phyloP scores from a whole-genome alignment of 2,329 filamentous ascomycete genomes.

The Akanthomyces muscarius region DNA sequence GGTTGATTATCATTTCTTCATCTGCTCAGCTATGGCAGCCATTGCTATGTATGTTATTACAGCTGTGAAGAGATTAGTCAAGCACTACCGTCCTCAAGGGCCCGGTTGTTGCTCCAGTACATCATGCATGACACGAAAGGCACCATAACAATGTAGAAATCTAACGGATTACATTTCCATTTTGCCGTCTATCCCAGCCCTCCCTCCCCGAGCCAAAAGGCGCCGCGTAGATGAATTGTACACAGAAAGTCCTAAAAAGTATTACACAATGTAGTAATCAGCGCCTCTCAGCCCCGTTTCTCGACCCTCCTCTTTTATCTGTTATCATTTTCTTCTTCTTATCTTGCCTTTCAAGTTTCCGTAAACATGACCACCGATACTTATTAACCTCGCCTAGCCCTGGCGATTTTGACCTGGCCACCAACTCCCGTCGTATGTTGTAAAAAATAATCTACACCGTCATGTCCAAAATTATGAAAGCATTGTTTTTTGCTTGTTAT shows the following conservation, averaged over 20 bases:
- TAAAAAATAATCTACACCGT: slow-evolving; percentile 6
- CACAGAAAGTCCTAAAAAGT: slow-evolving; percentile 16
- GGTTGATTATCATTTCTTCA: no score
- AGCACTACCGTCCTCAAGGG: no score
- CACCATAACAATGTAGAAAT: background rate
- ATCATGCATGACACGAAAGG: no score
- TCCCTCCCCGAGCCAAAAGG: slow-evolving; percentile 5
- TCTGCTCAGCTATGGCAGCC: no score
- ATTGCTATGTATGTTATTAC: no score
- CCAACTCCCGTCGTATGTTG: slow-evolving; percentile 12
- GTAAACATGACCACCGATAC: slow-evolving; percentile 10
- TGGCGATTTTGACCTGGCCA: slow-evolving; percentile 8
- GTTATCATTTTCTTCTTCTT: background rate
- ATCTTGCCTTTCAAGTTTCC: background rate
- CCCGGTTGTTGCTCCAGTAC: no score
- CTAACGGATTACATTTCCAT: slow-evolving; percentile 6
- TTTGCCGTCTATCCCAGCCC: background rate
- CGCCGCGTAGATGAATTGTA: slow-evolving; percentile 18
- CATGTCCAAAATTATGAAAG: slow-evolving; percentile 14
- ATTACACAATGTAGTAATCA: slow-evolving; percentile 16
- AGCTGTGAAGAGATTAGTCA: no score
- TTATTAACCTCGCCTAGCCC: slow-evolving; percentile 15
- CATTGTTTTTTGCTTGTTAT: background rate
- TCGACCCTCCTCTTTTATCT: background rate
- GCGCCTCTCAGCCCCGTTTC: slow-evolving; percentile 5